These are phyloP conservation scores for Ampelomyces quisqualis DNA, from an alignment of 2,329 filamentous ascomycete species.

Conservation along the genomic window DNA sequence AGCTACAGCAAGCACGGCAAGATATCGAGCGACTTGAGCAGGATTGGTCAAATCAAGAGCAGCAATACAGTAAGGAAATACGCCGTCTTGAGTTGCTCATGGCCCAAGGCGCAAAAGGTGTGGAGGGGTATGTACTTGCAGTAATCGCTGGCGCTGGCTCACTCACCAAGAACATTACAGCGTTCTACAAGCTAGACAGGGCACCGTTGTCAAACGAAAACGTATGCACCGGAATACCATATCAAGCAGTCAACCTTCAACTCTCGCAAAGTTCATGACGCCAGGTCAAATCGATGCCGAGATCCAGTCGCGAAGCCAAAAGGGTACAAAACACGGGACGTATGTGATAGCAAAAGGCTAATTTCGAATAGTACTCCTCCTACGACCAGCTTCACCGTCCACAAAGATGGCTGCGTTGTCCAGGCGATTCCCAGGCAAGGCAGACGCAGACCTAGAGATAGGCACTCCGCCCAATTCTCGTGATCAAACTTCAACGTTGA, in stretches of 20 bases:
- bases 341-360: too few species aligned
- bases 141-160: too few species aligned
- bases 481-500: slow-evolving; percentile 15
- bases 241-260: slow-evolving; percentile 11
- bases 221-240: slow-evolving; percentile 23
- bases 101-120: slow-evolving; percentile 43
- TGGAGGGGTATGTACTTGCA: slow-evolving; percentile 42
- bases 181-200: slow-evolving; percentile 46
- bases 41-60: slow-evolving; percentile 37
- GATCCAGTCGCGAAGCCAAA: slow-evolving; percentile 27
- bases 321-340: slow-evolving; percentile 16
- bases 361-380: slow-evolving; percentile 27
- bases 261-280: slow-evolving; percentile 15
- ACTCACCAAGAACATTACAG: slow-evolving; percentile 17
- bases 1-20: slow-evolving; percentile 30
- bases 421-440: slow-evolving; percentile 36
- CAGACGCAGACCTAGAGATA: slow-evolving; percentile 30
- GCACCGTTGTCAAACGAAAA: slow-evolving; percentile 41
- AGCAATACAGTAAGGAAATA: slow-evolving; percentile 45
- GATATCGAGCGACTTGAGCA: slow-evolving; percentile 32
- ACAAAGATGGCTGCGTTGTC: slow-evolving; percentile 45
- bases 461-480: slow-evolving; percentile 33
- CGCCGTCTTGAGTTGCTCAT: slow-evolving; percentile 50
- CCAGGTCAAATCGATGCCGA: slow-evolving; percentile 25
- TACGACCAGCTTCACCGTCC: slow-evolving; percentile 42